Conservation (phyloP, 371 early-diverging fungal species). For the Lichtheimia hyalospora region DNA sequence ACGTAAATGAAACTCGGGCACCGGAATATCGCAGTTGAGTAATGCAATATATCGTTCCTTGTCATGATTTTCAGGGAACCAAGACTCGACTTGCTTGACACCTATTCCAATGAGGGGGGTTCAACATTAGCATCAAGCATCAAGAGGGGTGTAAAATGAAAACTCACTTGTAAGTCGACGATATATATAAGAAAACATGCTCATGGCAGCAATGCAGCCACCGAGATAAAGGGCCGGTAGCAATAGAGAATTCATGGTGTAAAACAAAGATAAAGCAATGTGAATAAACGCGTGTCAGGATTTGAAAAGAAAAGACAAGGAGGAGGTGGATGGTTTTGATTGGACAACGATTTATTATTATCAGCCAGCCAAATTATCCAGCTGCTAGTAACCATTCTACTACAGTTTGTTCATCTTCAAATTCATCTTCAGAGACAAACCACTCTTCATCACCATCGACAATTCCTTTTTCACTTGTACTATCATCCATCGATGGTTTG, state of each 20-base stretch:
- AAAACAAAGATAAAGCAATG: neutral
- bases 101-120: slow-evolving; percentile 1
- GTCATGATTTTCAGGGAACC: slow-evolving; percentile 69
- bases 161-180: slow-evolving; percentile 40
- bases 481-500: neutral
- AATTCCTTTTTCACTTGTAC: slow-evolving; percentile 8
- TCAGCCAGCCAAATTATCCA: neutral
- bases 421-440: slow-evolving; percentile 21
- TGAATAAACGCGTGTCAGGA: neutral
- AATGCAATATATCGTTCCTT: slow-evolving; percentile 74
- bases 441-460: slow-evolving; percentile 23
- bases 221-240: slow-evolving; percentile 59
- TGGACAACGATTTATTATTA: neutral
- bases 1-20: slow-evolving; percentile 64
- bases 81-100: slow-evolving; percentile 56
- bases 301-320: neutral
- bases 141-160: neutral
- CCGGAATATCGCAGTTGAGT: slow-evolving; percentile 57
- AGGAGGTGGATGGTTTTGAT: neutral
- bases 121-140: neutral
- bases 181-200: slow-evolving; percentile 57
- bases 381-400: slow-evolving; percentile 22
- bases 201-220: slow-evolving; percentile 65
- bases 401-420: slow-evolving; percentile 18
- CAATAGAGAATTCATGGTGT: slow-evolving; percentile 40